Conservation (phyloP, 257 asterid species). For the Solanum stenotomum region DNA sequence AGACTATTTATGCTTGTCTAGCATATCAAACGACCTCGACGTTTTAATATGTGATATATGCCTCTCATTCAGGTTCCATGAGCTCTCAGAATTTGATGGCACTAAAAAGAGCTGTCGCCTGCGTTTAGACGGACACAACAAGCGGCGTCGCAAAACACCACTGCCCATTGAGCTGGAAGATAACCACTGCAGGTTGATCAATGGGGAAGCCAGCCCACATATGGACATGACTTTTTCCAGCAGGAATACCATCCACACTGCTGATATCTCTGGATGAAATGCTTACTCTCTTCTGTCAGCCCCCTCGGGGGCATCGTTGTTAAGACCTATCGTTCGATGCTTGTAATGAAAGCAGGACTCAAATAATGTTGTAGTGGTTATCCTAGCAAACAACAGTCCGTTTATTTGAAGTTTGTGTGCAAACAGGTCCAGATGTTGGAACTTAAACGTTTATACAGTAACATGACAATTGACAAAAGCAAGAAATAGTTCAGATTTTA, state of each 20-base stretch:
- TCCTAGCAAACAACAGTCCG: not conserved
- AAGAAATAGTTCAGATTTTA: not conserved
- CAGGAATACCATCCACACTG: not conserved
- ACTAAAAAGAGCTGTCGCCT: slow-evolving; percentile 50
- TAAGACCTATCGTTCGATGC: not conserved
- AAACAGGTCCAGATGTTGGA: not conserved
- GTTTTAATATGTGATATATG: not conserved
- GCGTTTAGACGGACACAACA: slow-evolving; percentile 47
- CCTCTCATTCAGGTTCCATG: slow-evolving; percentile 35
- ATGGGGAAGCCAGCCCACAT: not conserved
- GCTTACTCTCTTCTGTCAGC: slow-evolving; percentile 72
- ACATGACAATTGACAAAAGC: not conserved
- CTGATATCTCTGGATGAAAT: not conserved
- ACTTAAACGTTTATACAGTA: not conserved
- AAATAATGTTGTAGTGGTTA: not conserved
- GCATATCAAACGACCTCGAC: not conserved
- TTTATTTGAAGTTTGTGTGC: not conserved
- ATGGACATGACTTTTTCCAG: not conserved
- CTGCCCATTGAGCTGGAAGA: slow-evolving; percentile 4
- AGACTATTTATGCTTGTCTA: not conserved
- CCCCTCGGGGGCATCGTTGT: not conserved
- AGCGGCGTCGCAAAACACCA: slow-evolving; percentile 25
- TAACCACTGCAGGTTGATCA: slow-evolving; percentile 8
- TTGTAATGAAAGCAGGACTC: not conserved
- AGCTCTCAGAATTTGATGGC: slow-evolving; percentile 40